Conservation (phyloP, 768 basidiomycete species). For the Cytidiella melzeri region DNA sequence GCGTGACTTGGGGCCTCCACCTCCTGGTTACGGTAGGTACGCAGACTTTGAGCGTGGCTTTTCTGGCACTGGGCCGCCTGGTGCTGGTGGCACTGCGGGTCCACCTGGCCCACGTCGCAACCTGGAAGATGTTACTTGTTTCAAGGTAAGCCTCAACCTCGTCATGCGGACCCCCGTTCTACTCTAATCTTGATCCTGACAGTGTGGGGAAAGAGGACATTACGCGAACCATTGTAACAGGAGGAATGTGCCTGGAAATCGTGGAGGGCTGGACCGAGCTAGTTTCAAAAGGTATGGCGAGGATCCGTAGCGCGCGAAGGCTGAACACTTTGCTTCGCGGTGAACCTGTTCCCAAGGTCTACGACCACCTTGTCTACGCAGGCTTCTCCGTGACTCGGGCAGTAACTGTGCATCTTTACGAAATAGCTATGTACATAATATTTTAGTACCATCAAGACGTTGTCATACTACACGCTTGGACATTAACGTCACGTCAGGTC, state of each 20-base stretch:
- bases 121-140: conserved; percentile 78
- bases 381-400: not conserved
- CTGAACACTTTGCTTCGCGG: not conserved
- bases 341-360: not conserved
- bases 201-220: conserved; percentile 92
- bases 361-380: not conserved
- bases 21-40: conserved; percentile 85
- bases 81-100: conserved; percentile 28
- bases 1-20: conserved; percentile 83
- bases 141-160: conserved; percentile 54
- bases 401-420: not conserved
- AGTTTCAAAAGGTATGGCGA: conserved; percentile 20
- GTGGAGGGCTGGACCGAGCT: conserved; percentile 68
- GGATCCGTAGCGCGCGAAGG: conserved; percentile 5
- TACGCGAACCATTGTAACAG: conserved; percentile 94
- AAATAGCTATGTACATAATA: too few species aligned
- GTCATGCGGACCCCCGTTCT: not conserved
- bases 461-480: too few species aligned
- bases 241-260: conserved; percentile 84
- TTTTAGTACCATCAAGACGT: too few species aligned
- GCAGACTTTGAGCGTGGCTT: conserved; percentile 61
- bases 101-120: conserved; percentile 52
- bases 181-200: conserved; percentile 11
- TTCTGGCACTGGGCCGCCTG: conserved; percentile 30
- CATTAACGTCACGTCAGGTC: too few species aligned